Evolutionary conservation across 2,329 filamentous ascomycete genomes (phyloP), one percentile per base, ranked within the genome.

Genomic region (Aspergillus intermedius): DNA sequence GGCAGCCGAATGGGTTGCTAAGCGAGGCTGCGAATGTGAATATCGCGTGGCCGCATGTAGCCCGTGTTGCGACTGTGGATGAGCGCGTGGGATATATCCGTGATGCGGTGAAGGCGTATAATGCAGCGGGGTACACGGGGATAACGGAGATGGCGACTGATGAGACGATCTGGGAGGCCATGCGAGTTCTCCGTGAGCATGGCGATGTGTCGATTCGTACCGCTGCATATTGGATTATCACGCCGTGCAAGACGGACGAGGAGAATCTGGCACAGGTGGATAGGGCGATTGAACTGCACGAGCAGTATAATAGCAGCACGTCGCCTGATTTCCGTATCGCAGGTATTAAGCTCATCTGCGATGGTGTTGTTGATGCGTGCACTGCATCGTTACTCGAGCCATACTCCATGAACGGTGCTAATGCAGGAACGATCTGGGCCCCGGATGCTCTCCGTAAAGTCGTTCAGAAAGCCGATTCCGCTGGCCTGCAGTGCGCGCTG

Each of bases 121-220:
- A 70, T 47, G 55, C 60, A 0, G 68, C 69, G 0, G 75, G 75
- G 4, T 75, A 73, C 48, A 77, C 75, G 1, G 73, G 74, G 2
- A 63, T 74, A 28, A 64, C 76, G 12, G 75, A 77, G 41, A 77
- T 77, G 75, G 75, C 74, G 17, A 77, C 74, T 68, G 73, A 76
- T 49, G 74, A 77, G 44, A 71, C 69, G 42, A 64, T 66, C 1
- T 77, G 74, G 74, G 67, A 66, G 28, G 67, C 69, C 0, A 59
- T 77, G 40, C 54, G 67, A 2, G 56, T 62, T 5, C 55, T 75
- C 4, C 65, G 61, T 9, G 52, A 54, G n/a, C 5, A 28, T 3
- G 23, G 6, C 4, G 22, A 28, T n/a, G 46, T 75, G 2, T 64
- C 69, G 0, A 56, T 77, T 10, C 66, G 73, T 5, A 55, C 77